These are phyloP conservation scores for Globisporangium nagaii DNA, from an alignment of 352 stramenopile species.

Conservation along the genomic window DNA sequence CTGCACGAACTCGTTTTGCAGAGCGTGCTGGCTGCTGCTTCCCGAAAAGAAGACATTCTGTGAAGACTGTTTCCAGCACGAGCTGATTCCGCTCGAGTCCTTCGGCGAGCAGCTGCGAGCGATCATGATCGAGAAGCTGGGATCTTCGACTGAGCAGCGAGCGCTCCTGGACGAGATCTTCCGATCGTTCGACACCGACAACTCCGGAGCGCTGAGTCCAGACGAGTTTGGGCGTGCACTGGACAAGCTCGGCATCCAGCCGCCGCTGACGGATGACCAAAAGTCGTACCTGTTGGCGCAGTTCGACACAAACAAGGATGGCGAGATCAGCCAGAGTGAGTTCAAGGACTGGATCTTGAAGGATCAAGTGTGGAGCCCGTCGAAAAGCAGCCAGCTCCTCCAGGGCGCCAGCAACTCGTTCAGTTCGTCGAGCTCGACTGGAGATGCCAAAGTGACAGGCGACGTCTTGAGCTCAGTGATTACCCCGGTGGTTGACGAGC, in stretches of 20 bases:
- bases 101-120: conserved; percentile 59
- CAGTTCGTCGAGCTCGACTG: background rate
- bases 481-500: conserved; percentile 25
- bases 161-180: conserved; percentile 44
- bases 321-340: conserved; percentile 56
- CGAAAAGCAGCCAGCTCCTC: background rate
- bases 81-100: conserved; percentile 32
- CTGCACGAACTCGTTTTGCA: conserved; percentile 63
- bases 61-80: conserved; percentile 73
- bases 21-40: conserved; percentile 35
- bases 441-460: background rate
- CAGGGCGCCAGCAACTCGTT: background rate
- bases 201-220: conserved; percentile 45
- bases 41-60: conserved; percentile 50
- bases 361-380: conserved; percentile 50
- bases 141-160: conserved; percentile 25
- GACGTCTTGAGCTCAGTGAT: conserved; percentile 31
- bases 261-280: conserved; percentile 42
- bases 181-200: conserved; percentile 47
- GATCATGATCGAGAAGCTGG: conserved; percentile 64
- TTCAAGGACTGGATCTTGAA: conserved; percentile 67
- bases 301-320: conserved; percentile 68
- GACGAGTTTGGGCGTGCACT: conserved; percentile 59
- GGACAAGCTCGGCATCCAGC: conserved; percentile 40
- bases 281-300: conserved; percentile 42